A percentile compares a stretch with the other conserved stretches of the same genome.
These are phyloP conservation scores for Lichtheimia hyalospora DNA, from an alignment of 371 early-diverging fungal genomes.

Conservation along the genomic window DNA sequence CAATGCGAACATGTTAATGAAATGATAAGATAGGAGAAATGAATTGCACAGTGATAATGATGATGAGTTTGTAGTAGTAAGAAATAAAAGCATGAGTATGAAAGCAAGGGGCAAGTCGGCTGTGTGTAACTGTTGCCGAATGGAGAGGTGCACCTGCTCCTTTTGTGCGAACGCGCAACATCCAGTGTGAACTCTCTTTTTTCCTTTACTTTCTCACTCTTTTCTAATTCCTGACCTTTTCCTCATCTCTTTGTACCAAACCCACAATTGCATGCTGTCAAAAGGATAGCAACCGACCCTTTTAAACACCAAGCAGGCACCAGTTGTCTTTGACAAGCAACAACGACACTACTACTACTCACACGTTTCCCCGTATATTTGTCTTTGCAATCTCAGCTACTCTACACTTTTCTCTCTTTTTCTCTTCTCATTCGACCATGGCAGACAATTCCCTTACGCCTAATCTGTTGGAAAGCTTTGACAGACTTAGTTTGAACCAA, in stretches of 20 bases:
- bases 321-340: no score
- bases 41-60: no score
- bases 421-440: conserved; percentile 9
- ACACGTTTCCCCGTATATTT: neutral
- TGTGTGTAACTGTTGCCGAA: conserved; percentile 2
- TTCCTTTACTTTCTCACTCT: conserved; percentile 5
- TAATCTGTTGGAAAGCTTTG: conserved; percentile 18
- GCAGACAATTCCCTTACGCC: conserved; percentile 18
- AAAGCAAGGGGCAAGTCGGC: no score
- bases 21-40: no score
- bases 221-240: neutral
- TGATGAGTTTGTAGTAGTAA: no score
- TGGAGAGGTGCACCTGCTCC: neutral
- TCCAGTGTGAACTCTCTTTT: neutral
- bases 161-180: neutral
- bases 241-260: neutral
- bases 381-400: neutral
- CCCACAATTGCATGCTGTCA: conserved; percentile 14
- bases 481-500: conserved; percentile 16
- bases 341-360: no score
- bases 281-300: conserved; percentile 1
- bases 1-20: no score
- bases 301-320: no score
- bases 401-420: neutral
- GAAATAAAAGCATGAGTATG: no score